phyloP scores from a whole-genome alignment of 768 basidiomycete species.

The Mycena latifolia region DNA sequence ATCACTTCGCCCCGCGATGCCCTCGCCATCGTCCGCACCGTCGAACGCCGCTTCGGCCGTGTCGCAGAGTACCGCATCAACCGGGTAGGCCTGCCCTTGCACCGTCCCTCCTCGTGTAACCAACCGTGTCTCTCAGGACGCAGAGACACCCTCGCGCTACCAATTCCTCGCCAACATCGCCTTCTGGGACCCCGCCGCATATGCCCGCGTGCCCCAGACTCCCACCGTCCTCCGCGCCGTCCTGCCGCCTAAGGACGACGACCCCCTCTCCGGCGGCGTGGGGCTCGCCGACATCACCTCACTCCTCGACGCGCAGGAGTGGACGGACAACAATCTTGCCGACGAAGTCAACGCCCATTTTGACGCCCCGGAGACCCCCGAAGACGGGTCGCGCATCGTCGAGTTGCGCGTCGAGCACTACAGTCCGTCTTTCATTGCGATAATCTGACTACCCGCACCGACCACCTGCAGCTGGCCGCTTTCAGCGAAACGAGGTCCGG shows the following conservation, averaged over 20 bases:
- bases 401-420: constrained; percentile 2
- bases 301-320: constrained; percentile 10
- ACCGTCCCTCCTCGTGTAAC: neutral
- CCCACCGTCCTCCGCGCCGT: neutral
- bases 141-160: neutral
- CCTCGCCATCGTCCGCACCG: constrained; percentile 61
- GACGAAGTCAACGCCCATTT: constrained; percentile 1
- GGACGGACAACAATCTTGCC: constrained; percentile 21
- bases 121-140: neutral
- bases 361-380: neutral
- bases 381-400: constrained; percentile 21
- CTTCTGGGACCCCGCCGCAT: constrained; percentile 24
- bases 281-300: constrained; percentile 20
- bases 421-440: neutral
- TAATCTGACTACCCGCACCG: too few species aligned
- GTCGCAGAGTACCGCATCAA: constrained; percentile 19
- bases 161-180: constrained; percentile 12
- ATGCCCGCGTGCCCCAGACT: constrained; percentile 12
- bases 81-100: neutral
- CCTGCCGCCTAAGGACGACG: neutral
- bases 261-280: neutral
- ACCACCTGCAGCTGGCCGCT: too few species aligned
- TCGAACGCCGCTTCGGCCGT: constrained; percentile 54
- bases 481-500: too few species aligned
- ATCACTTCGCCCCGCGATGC: constrained; percentile 63